Conservation (phyloP, 192 early-diverging fungal species). For the Gryganskiella cystojenkinii region DNA sequence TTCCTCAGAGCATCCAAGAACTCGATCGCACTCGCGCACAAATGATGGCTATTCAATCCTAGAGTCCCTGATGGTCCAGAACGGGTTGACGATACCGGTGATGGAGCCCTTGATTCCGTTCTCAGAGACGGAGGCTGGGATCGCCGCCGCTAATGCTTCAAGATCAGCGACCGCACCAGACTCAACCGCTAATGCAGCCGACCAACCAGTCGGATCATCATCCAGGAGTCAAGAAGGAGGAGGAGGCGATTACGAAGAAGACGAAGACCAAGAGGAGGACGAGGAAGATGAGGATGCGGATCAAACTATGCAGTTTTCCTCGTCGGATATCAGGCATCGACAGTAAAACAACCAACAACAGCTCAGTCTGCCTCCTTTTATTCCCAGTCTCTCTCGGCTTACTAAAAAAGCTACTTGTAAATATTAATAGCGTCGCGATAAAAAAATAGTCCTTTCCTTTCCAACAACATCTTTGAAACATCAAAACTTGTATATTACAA, state of each 20-base stretch:
- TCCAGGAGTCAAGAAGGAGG: too few species aligned
- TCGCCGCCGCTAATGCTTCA: not conserved
- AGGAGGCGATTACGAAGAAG: not conserved
- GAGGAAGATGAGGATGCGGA: slow-evolving; percentile 24
- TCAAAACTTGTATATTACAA: not conserved
- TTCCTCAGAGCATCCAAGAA: slow-evolving; percentile 71
- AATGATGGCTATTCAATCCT: slow-evolving; percentile 49
- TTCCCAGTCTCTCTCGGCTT: not conserved
- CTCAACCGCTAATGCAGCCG: too few species aligned
- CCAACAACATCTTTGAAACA: not conserved
- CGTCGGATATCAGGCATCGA: not conserved
- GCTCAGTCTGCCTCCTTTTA: not conserved
- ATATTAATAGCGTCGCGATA: too few species aligned
- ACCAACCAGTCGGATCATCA: too few species aligned
- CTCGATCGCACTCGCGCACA: slow-evolving; percentile 51
- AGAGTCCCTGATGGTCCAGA: slow-evolving; percentile 9
- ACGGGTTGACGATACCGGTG: slow-evolving; percentile 1
- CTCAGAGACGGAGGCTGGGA: slow-evolving; percentile 13
- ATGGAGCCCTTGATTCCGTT: slow-evolving; percentile 15
- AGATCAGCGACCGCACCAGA: not conserved
- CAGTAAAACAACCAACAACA: not conserved
- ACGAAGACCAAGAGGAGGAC: not conserved
- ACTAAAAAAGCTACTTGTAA: too few species aligned
- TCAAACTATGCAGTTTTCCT: not conserved
- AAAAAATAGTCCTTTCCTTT: too few species aligned